Base-by-base conservation (phyloP, 176 grass and related monocot species). In the Ananas comosus region DNA sequence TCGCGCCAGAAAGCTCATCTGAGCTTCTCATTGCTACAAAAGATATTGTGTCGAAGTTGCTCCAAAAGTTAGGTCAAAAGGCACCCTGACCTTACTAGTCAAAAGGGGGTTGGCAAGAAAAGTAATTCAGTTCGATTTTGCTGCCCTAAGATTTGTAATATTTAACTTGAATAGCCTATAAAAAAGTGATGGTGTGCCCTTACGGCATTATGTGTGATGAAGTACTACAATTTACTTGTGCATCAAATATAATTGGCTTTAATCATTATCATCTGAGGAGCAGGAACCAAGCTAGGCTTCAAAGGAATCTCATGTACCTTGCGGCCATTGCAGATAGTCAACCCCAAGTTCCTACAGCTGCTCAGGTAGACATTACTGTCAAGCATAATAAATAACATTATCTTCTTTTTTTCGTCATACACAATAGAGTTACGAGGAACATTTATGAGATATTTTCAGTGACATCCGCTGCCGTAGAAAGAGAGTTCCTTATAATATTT, bases 251-350 rank as follows among this genome's bases (percentile, higher is more conserved):
- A 9, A 17, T 57, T 6, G 53, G n/a, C 7, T 57, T 17, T 65
- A 27, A 51, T 48, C 53, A 47, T 22, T 68, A 25, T 77, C 23
- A 24, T 59, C 21, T 69, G 23, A 11, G 7, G n/a, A 17, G 17
- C 65, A 77, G 75, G 65, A 77, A 77, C 22, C 75, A 77, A 77
- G 75, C 75, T 63, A 77, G 68, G 33, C 75, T 77, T 77, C 75
- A 77, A 61, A 68, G 75, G 21, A 77, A 77, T 69, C 66, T 77
- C 12, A 77, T 77, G 75, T 77, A 77, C 66, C 75, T 77, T 77
- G 75, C 75, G n/a, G 75, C 75, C 1, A 77, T 77, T 77, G 75
- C 75, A 59, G 75, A 77, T 69, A 77, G 66, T 61, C 75, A 77
- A 69, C 74, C 65, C 4, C 75, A 77, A 61, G 75, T 69, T 69